Base-by-base conservation (phyloP, 2,329 filamentous ascomycete genomes). In the Fusarium globosum region DNA sequence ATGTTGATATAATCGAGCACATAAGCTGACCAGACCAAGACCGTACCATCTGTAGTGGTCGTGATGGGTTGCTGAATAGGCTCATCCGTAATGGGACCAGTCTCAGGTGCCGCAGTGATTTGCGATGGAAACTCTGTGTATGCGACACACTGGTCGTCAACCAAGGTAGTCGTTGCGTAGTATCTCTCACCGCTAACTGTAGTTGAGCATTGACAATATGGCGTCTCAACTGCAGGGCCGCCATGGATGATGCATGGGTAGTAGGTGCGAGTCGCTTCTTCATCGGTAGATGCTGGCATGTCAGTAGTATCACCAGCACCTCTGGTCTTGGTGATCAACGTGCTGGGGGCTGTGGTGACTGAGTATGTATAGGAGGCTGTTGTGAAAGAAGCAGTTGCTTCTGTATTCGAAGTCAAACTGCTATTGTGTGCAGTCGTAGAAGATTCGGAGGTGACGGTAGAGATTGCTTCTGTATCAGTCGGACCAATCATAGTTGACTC, bases 11-110 rank as follows among this genome's bases (percentile, higher is more conserved):
- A 61, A 9, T 35, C n/a, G 9, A 66, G 56, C 1, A n/a, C 14
- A 18, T 62, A 67, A 20, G 62, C 33, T 12, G 66, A 51, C 55
- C 56, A 69, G 3, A 26, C 66, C 3, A 69, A 42, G 15, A 69
- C 39, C 18, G 63, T 69, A 4, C 66, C 56, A 12, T 68, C 56
- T 8, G 23, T 30, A 10, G 66, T 67, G n/a, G 43, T 13, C 4
- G 61, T 68, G 12, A 55, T 20, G 23, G 45, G 35, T 10, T 38
- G 16, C 9, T 41, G 23, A 2, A 51, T 26, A 14, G 51, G 33
- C 35, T n/a, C 23, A 39, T 53, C 23, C 10, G 35, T 28, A 6
- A 38, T 53, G 12, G 49, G 23, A 3, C 49, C 49, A 16, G 33
- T 38, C 2, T 38, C 49, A 11, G 23, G 33, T 13, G n/a, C 49